Evolutionary conservation across 1,139 yeast genomes (phyloP), one percentile per base, ranked within the genome.

Genomic region (Taiozyma sp.): DNA sequence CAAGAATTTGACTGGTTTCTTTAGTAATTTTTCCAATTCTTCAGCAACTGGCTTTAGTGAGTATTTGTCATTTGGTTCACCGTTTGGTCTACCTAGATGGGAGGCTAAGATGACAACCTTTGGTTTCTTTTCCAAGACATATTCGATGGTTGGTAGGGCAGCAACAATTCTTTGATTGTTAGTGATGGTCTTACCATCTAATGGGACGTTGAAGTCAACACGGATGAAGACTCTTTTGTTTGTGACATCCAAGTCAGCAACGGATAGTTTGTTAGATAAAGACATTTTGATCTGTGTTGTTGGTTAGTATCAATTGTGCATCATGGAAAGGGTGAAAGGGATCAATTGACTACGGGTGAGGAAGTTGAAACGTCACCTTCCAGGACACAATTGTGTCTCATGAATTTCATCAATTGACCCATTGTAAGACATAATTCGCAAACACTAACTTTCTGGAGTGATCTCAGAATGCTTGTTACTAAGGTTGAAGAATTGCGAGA

Each of bases 111-210:
- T 76, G 58, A 92, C 84, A 59, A 84, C 89, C 80, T 87, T 88
- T 69, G 98, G 96, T 67, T 87, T 83, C 63, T 91, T 84, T 67
- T 88, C 92, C 70, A 87, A 76, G 53, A 93, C 97, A 70, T 91
- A 91, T 76, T 92, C 76, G 78, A 92, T 92, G 62, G 98, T 91
- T 71, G 98, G 98, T 66, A 92, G 78, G 60, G 98, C 98, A 70
- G 97, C 98, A 64, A 90, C 97, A 70, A 92, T 93, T 77, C 98
- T 86, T 79, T 92, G 97, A 78, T 92, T 92, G 84, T 93, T 92
- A 79, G 98, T 93, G 81, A 92, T 93, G 70, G 85, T 90, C 67
- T 80, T 83, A 62, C 97, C 98, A 70, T 92, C 97, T 65, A 92
- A 83, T 68, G 98, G 98, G 62, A 93, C 98, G 76, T 93, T 92